These are phyloP conservation scores for Dalechampia spathulata DNA, from an alignment of 441 rosid genomes.

Conservation along the genomic window DNA sequence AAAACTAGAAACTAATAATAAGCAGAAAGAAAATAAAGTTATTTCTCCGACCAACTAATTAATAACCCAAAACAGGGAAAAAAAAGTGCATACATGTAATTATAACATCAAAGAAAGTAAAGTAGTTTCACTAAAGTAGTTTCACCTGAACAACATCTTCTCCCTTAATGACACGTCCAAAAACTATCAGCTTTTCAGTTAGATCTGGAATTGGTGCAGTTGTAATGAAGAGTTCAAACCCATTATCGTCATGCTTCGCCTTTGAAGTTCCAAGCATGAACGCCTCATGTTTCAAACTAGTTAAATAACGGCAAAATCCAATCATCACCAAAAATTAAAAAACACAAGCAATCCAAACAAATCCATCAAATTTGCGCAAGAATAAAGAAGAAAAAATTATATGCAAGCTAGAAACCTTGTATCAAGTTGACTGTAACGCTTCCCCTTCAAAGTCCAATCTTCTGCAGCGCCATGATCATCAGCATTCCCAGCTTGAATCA, in stretches of 20 bases:
- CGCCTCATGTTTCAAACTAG: conserved; percentile 82
- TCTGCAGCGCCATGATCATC: conserved; percentile 42
- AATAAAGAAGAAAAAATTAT: conserved; percentile 1
- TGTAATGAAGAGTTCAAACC: conserved; percentile 69
- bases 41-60: too few relatives aligned
- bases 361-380: neutral
- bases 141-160: conserved; percentile 92
- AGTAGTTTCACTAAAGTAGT: too few relatives aligned
- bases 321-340: neutral
- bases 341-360: neutral
- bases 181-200: conserved; percentile 60
- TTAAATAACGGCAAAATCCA: conserved; percentile 9
- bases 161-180: conserved; percentile 79
- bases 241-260: conserved; percentile 46
- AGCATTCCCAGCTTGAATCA: conserved; percentile 75
- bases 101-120: too few relatives aligned
- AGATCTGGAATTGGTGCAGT: conserved; percentile 88
- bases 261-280: conserved; percentile 88
- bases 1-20: neutral
- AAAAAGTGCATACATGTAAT: too few relatives aligned
- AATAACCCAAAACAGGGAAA: too few relatives aligned
- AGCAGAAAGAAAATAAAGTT: neutral
- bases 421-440: conserved; percentile 51
- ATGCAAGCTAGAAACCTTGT: conserved; percentile 33
- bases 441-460: conserved; percentile 71